A percentile compares a stretch with the other conserved stretches of the same genome.
Evolutionary conservation across 148 eudicot genomes (phyloP).

Genomic region (Rheum nobile): DNA sequence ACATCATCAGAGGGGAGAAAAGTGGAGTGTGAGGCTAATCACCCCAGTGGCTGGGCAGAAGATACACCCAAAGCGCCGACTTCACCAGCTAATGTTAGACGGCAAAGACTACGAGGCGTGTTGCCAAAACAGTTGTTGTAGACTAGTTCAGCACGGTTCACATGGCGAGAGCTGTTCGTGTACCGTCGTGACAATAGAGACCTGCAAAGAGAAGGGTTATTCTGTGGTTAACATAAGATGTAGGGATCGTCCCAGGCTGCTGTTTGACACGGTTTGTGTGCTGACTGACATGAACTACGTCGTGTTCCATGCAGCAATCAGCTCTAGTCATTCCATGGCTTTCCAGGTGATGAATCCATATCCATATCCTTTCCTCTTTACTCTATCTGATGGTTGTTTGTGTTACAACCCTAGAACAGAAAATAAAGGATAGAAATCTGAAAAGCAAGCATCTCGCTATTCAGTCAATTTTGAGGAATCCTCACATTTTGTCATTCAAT

Average conservation of each 20-base stretch:
- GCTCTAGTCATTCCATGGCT: slow-evolving; percentile 42
- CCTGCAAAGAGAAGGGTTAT: slow-evolving; percentile 57
- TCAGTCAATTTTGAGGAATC: no score
- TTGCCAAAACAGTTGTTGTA: slow-evolving; percentile 18
- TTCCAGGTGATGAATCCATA: slow-evolving; percentile 39
- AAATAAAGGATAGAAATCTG: no score
- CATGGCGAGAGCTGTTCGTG: slow-evolving; percentile 15
- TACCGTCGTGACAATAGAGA: slow-evolving; percentile 42
- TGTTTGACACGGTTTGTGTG: slow-evolving; percentile 75
- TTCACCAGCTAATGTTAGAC: slow-evolving; percentile 75
- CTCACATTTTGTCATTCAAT: no score
- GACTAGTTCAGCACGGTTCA: neutral
- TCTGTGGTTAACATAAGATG: slow-evolving; percentile 49
- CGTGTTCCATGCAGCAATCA: slow-evolving; percentile 71
- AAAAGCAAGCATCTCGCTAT: no score
- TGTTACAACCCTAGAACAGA: no score
- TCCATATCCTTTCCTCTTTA: neutral
- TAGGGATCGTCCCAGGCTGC: slow-evolving; percentile 67
- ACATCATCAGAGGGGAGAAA: slow-evolving; percentile 43
- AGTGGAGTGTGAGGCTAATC: slow-evolving; percentile 35
- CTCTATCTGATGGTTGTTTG: neutral
- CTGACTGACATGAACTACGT: slow-evolving; percentile 69
- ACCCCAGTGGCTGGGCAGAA: slow-evolving; percentile 18
- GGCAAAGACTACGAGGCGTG: slow-evolving; percentile 41
- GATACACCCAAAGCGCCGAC: slow-evolving; percentile 74